Evolutionary conservation across 768 basidiomycete species (phyloP), one percentile per base, ranked within the genome.

Genomic region (Goffeauzyma gilvescens): DNA sequence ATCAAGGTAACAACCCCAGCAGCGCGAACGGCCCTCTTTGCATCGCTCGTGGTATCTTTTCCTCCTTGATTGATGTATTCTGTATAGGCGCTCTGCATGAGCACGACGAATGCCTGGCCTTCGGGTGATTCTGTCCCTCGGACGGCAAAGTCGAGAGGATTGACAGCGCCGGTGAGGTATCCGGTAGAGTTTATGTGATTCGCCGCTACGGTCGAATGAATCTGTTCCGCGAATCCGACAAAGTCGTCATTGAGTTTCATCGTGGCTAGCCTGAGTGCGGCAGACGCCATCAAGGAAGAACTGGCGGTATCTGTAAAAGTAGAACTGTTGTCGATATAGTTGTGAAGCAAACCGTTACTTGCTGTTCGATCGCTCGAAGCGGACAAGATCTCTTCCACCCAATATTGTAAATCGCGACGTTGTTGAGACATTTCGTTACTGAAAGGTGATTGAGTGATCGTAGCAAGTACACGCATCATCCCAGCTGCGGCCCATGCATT

Each of bases 401-500:
- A 68, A 13, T 30, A 44, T 15, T 50, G 46, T 15, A 69, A 52
- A 42, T 65, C 58, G 10, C 44, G 38, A 32, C 52, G 48, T 46
- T 69, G 61, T 23, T 44, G 43, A 2, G 34, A 50, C 63, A 69
- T 65, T 2, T 48, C 28, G 22, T 48, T 37, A 13, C 44, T 53
- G 41, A 45, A 65, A 7, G 43, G 39, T 9, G 60, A 62, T 48
- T 55, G 55, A 28, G 57, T 48, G 46, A 69, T 67, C 3, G 66
- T 68, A 15, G 61, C 62, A 28, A 56, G 55, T 5, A 68, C 67
- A 17, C 66, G 55, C 20, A 66, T 38, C 65, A 69, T 69, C 15
- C 68, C 68, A 10, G 56, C 49, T 12, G 65, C 66, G 2, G 65
- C 68, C 68, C 67, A 69, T n/a, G 53, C 68, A 38, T 69, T 68